Percentiles rank a stretch among this genome's conserved stretches.
phyloP scores from a whole-genome alignment of 1,284 basidiomycete species.

The Cutaneotrichosporon cutaneum region DNA sequence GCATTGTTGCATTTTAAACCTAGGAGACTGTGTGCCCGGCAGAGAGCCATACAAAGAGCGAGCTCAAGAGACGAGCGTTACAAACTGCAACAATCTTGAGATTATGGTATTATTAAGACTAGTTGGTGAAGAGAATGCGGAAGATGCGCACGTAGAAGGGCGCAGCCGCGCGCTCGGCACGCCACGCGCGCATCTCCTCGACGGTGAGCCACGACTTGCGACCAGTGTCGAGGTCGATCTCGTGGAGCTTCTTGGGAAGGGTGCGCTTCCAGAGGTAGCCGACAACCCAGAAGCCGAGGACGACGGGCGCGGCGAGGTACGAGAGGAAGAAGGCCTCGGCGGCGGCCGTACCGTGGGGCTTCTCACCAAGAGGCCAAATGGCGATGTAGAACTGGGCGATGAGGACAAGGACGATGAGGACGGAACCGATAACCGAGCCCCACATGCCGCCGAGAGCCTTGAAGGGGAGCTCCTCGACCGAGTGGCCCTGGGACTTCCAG shows the following conservation, averaged over 20 bases:
- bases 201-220: conserved; percentile 53
- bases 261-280: conserved; percentile 50
- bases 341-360: conserved; percentile 31
- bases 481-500: conserved; percentile 50
- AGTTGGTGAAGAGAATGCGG: conserved; percentile 44
- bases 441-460: conserved; percentile 51
- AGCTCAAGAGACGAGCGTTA: conserved; percentile 5
- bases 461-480: conserved; percentile 56
- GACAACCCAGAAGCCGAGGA: conserved; percentile 47
- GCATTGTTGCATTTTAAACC: conserved; percentile 5
- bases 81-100: conserved; percentile 5
- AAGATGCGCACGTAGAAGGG: conserved; percentile 42
- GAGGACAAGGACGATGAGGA: conserved; percentile 42
- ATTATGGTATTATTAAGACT: conserved; percentile 2
- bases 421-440: conserved; percentile 55
- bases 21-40: background rate
- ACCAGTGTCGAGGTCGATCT: conserved; percentile 55
- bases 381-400: conserved; percentile 51
- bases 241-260: conserved; percentile 38
- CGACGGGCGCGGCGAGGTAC: conserved; percentile 52
- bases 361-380: conserved; percentile 21
- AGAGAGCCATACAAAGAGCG: conserved; percentile 5
- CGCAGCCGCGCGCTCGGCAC: conserved; percentile 39
- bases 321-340: conserved; percentile 52
- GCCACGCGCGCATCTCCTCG: conserved; percentile 45